Base-by-base conservation (phyloP, 208 protist genomes). In the Tritrichomonas foetus region DNA sequence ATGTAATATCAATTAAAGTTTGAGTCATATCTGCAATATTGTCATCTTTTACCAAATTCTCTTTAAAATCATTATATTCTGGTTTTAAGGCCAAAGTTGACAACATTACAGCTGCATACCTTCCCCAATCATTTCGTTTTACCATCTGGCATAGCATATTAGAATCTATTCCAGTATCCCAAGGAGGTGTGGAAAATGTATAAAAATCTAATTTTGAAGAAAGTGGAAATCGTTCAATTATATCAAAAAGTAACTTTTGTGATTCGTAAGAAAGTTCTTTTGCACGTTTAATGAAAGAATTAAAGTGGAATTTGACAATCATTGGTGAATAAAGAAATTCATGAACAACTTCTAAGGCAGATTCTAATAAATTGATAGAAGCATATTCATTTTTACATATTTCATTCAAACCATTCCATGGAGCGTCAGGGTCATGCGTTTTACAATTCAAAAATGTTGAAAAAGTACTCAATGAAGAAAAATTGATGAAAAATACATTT, bases 331-430 rank as follows among this genome's bases (percentile, higher is more conserved):
- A 44, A 8, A 47, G 30, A 30, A 20, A 44, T 25, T 47, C 41
- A 39, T 82, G 74, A 50, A 89, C 39, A 1, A 49, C 47, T 36
- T 53, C 47, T 14, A 89, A 30, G 3, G 78, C 78, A 39, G 78
- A 53, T 39, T 61, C 41, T n/a, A 89, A 44, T 39, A 49, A 57
- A 5, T 53, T 5, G n/a, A 22, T 47, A n/a, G 41, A n/a, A 33
- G 44, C 30, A 16, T 57, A 44, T 9, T 25, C 16, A 39, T 39
- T 61, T 39, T 16, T 53, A 39, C 44, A 53, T 8, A 89, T 89
- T 89, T 89, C 41, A 89, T 89, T 61, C 0, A 89, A 57, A 57
- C 47, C 27, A 39, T 89, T 39, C 78, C 78, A 89, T 53, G 44
- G 14, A 39, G 47, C 25, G 9, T 53, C 13, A 41, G 44, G 44